These are phyloP conservation scores for Suhomyces vadensis DNA, from an alignment of 805 yeast species.

Conservation along the genomic window DNA sequence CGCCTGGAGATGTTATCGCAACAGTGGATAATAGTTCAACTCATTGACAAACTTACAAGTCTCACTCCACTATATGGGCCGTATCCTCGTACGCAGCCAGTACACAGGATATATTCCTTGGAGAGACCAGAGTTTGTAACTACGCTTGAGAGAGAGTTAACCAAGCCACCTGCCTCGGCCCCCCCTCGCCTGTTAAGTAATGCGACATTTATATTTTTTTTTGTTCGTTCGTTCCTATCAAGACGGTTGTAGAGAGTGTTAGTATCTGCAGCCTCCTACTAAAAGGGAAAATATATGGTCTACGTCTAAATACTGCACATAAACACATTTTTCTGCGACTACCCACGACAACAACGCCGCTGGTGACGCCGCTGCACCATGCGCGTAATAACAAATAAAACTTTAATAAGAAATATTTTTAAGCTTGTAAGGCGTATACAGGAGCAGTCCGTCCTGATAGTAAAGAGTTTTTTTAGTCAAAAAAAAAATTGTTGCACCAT, in stretches of 20 bases:
- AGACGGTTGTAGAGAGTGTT: conserved; percentile 1
- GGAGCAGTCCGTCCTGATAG: conserved; percentile 1
- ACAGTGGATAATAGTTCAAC: too few relatives aligned
- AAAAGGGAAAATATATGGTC: conserved; percentile 1
- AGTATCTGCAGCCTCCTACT: conserved; percentile 1
- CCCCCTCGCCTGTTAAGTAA: background rate
- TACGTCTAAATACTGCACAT: background rate
- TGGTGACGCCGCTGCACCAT: background rate
- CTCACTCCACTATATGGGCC: background rate
- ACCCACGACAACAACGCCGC: too few relatives aligned
- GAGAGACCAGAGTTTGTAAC: conserved; percentile 1
- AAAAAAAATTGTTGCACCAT: background rate
- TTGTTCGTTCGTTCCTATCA: background rate
- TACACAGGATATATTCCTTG: background rate
- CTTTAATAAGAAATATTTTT: background rate
- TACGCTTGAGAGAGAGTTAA: background rate
- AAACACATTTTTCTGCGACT: background rate
- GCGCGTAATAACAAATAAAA: background rate
- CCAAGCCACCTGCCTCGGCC: background rate
- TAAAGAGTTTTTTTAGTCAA: background rate
- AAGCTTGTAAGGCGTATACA: background rate
- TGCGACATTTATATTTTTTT: background rate
- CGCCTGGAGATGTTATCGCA: too few relatives aligned
- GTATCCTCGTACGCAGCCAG: background rate
- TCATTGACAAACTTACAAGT: too few relatives aligned